These are phyloP conservation scores for Babesia microti DNA, from an alignment of 169 alveolate genomes.

Conservation along the genomic window DNA sequence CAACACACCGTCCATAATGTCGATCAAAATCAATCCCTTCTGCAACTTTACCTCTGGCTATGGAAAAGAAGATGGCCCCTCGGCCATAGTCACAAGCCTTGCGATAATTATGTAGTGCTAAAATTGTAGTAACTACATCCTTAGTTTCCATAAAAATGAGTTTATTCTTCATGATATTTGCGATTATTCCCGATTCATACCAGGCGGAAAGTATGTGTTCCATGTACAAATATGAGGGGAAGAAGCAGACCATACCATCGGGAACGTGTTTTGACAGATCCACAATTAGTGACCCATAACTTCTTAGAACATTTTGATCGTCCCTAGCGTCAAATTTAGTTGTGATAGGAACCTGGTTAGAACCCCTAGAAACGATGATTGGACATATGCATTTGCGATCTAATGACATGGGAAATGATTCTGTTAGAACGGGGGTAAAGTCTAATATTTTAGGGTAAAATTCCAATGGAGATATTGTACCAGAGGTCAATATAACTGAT, in stretches of 20 bases:
- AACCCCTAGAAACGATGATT: slow-evolving; percentile 87
- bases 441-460: slow-evolving; percentile 85
- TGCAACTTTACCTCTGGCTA: slow-evolving; percentile 95
- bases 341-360: slow-evolving; percentile 75
- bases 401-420: slow-evolving; percentile 83
- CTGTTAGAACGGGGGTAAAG: slow-evolving; percentile 84
- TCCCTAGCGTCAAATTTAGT: slow-evolving; percentile 83
- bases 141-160: slow-evolving; percentile 90
- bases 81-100: slow-evolving; percentile 95
- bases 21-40: slow-evolving; percentile 99
- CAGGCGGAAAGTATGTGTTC: slow-evolving; percentile 80
- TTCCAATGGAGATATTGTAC: slow-evolving; percentile 94
- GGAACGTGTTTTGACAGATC: slow-evolving; percentile 84
- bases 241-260: slow-evolving; percentile 93
- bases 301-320: slow-evolving; percentile 78
- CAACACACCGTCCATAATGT: slow-evolving; percentile 96
- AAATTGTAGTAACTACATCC: slow-evolving; percentile 89
- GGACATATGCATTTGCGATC: slow-evolving; percentile 91
- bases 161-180: slow-evolving; percentile 83
- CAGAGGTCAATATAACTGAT: slow-evolving; percentile 90
- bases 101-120: slow-evolving; percentile 79
- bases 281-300: slow-evolving; percentile 81
- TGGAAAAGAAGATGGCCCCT: slow-evolving; percentile 92
- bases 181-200: slow-evolving; percentile 88
- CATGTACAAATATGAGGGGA: slow-evolving; percentile 86